Conservation (phyloP, 2,329 filamentous ascomycete species). For the Drechslerella dactyloides region DNA sequence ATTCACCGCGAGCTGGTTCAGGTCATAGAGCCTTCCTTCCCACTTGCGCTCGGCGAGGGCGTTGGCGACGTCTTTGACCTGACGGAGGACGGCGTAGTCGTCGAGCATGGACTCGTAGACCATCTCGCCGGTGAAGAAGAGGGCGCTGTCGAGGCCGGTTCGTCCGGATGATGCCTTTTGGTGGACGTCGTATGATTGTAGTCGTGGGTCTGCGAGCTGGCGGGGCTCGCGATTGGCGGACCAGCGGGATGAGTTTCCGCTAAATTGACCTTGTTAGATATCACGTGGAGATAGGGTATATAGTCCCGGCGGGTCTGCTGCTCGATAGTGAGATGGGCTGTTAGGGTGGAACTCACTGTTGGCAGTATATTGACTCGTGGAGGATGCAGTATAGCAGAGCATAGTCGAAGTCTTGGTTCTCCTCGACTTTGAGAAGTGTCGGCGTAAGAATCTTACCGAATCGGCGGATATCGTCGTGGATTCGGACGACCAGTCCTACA, state of each 20-base stretch:
- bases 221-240: conserved; percentile 62
- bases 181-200: conserved; percentile 24
- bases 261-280: background rate
- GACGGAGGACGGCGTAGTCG: conserved; percentile 75
- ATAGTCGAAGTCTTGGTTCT: conserved; percentile 72
- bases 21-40: conserved; percentile 80
- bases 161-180: conserved; percentile 55
- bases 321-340: too few species aligned
- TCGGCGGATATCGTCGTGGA: conserved; percentile 74
- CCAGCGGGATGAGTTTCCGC: conserved; percentile 71
- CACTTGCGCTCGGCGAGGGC: conserved; percentile 70
- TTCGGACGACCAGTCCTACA: conserved; percentile 66
- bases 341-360: conserved; percentile 61
- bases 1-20: conserved; percentile 74
- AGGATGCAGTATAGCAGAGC: conserved; percentile 83
- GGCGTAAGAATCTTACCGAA: conserved; percentile 77
- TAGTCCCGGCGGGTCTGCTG: too few species aligned
- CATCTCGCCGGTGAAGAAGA: conserved; percentile 92
- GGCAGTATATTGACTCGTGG: conserved; percentile 87
- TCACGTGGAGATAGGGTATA: too few species aligned
- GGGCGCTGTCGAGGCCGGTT: conserved; percentile 61
- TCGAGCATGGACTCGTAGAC: conserved; percentile 84
- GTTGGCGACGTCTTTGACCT: conserved; percentile 72
- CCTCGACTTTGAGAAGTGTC: conserved; percentile 73
- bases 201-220: conserved; percentile 22